A percentile compares a stretch with the other conserved stretches of the same genome.
phyloP scores from a whole-genome alignment of 2,329 filamentous ascomycete species.

The Venturia nashicola region DNA sequence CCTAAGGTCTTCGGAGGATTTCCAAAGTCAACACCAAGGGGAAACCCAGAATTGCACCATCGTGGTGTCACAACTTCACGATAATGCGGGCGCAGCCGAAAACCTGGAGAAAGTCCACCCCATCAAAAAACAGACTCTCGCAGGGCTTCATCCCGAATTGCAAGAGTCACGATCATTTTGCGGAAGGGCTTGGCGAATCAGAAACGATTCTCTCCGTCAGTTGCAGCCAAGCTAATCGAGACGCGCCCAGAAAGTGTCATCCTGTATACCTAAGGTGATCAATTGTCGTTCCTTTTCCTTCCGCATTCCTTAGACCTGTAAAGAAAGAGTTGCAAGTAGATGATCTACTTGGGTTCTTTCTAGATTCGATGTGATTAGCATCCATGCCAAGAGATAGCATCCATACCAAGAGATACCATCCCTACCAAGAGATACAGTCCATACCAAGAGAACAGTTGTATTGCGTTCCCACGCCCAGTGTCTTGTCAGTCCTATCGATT shows the following conservation, averaged over 20 bases:
- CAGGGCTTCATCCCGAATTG: neutral
- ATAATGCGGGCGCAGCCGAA: neutral
- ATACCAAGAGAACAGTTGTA: neutral
- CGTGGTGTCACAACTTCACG: neutral
- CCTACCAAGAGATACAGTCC: neutral
- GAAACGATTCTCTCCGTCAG: neutral
- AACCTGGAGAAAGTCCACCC: neutral
- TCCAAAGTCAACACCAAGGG: neutral
- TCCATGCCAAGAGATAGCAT: too few relatives aligned
- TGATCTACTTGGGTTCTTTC: neutral
- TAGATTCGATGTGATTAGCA: neutral
- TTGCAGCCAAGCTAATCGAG: neutral
- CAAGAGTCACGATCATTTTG: neutral
- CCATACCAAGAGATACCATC: too few relatives aligned
- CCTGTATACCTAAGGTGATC: neutral
- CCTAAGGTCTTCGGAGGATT: neutral
- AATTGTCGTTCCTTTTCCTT: neutral
- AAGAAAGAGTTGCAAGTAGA: neutral
- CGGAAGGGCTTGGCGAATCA: neutral
- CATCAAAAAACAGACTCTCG: neutral
- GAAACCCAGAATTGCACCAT: neutral
- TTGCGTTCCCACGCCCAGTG: neutral
- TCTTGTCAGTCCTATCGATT: neutral
- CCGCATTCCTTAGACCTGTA: neutral
- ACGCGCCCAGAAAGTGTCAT: neutral